phyloP scores from a whole-genome alignment of 2,329 filamentous ascomycete species.

The Colletotrichum sp. region DNA sequence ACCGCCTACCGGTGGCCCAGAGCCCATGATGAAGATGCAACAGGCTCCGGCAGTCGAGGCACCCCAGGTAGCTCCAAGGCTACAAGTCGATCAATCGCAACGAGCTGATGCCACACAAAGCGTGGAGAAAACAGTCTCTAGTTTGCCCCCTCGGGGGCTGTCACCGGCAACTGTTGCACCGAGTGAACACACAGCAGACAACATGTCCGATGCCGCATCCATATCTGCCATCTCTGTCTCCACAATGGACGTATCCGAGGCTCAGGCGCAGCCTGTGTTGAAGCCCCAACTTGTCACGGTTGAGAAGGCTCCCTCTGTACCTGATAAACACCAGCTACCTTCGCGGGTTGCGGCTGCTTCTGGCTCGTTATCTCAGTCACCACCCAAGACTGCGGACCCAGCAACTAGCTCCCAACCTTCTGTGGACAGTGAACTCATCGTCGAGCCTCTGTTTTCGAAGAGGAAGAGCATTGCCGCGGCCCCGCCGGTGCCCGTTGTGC shows the following conservation, averaged over 20 bases:
- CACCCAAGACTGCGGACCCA: not conserved
- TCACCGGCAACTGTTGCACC: not conserved
- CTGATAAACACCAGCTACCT: not conserved
- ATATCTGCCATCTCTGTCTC: constrained; percentile 25
- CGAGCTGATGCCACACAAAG: not conserved
- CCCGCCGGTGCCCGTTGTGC: not conserved
- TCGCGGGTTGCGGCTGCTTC: not conserved
- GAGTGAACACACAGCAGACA: not conserved
- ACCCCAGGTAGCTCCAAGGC: not conserved
- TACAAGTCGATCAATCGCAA: not conserved
- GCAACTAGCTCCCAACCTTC: not conserved
- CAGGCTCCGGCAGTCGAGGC: not conserved
- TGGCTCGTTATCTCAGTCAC: not conserved
- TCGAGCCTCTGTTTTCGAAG: constrained; percentile 15
- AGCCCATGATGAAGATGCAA: not conserved
- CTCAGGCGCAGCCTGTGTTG: constrained; percentile 24
- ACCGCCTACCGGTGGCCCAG: not conserved
- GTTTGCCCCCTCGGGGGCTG: not conserved
- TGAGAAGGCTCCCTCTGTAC: not conserved
- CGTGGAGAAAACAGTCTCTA: not conserved
- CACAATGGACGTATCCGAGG: constrained; percentile 26
- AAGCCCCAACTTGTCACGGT: constrained; percentile 23
- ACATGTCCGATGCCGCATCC: constrained; percentile 22
- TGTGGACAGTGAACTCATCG: not conserved
- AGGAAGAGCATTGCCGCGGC: not conserved